These are phyloP conservation scores for Coprinellus micaceus DNA, from an alignment of 768 basidiomycete species.

Conservation along the genomic window DNA sequence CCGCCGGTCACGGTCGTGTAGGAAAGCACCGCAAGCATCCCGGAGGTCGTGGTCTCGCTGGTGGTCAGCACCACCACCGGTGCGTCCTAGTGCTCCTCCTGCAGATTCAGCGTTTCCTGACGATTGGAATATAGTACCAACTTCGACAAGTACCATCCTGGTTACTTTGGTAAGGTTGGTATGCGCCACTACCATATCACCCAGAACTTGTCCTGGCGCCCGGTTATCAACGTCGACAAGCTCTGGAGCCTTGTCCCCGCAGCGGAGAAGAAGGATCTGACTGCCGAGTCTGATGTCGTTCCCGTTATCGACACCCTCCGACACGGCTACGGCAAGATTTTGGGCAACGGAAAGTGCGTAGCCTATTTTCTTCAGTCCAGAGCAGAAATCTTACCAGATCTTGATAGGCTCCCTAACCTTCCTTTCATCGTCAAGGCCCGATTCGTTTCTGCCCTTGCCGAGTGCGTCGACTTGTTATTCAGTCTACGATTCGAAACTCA, in stretches of 20 bases:
- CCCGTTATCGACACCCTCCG: conserved; percentile 89
- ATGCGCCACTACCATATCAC: conserved; percentile 98
- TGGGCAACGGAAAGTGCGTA: conserved; percentile 89
- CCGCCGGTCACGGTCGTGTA: conserved; percentile 99
- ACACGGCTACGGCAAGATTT: conserved; percentile 86
- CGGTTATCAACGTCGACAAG: conserved; percentile 98
- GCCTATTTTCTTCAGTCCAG: neutral
- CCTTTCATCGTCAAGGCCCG: conserved; percentile 99
- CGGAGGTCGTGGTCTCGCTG: conserved; percentile 99
- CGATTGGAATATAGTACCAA: conserved; percentile 59
- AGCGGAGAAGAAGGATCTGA: conserved; percentile 76
- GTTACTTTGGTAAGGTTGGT: conserved; percentile 99
- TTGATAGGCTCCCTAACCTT: conserved; percentile 69
- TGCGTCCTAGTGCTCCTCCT: conserved; percentile 36
- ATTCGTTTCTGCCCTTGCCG: conserved; percentile 84
- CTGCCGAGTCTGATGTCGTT: conserved; percentile 73
- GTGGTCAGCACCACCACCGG: conserved; percentile 99
- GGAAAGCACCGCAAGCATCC: conserved; percentile 99
- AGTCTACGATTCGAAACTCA: conserved; percentile 1
- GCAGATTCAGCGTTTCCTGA: neutral
- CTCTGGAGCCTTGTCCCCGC: conserved; percentile 88
- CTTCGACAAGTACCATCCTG: conserved; percentile 99
- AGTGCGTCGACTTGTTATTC: conserved; percentile 42
- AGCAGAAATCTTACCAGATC: conserved; percentile 1
- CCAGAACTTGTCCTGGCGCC: conserved; percentile 87